Conservation (phyloP, 108 stramenopile species). For the Fistulifera solaris region DNA sequence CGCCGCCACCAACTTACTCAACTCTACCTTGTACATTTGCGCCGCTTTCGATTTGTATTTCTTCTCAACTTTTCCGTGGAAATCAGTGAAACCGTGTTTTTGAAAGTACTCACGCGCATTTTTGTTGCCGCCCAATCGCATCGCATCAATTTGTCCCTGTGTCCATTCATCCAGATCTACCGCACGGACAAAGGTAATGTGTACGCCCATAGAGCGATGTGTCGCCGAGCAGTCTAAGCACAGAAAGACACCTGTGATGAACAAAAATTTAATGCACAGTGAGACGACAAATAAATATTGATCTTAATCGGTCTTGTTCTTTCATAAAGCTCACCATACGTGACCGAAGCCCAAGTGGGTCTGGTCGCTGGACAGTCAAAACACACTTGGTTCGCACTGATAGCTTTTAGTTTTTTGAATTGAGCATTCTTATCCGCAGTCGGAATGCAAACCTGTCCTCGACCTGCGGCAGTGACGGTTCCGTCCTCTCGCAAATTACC, state of each 20-base stretch:
- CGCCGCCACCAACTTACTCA: conserved; percentile 51
- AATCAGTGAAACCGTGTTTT: conserved; percentile 70
- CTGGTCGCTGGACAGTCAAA: conserved; percentile 91
- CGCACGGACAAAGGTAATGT: conserved; percentile 80
- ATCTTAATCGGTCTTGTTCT: background rate
- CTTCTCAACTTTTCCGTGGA: conserved; percentile 78
- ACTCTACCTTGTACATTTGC: conserved; percentile 54
- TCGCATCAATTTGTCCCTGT: conserved; percentile 83
- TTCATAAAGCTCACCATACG: conserved; percentile 43
- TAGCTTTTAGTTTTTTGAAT: conserved; percentile 80
- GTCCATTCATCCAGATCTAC: conserved; percentile 95
- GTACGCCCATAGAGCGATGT: conserved; percentile 86
- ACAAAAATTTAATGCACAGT: background rate
- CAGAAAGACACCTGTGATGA: conserved; percentile 65
- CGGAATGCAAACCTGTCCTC: conserved; percentile 69
- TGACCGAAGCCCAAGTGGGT: conserved; percentile 91
- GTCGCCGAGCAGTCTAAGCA: conserved; percentile 90
- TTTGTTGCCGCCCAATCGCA: conserved; percentile 85
- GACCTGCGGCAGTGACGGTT: conserved; percentile 82
- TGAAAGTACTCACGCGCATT: conserved; percentile 75
- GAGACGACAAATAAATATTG: background rate
- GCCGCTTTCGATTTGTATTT: conserved; percentile 84
- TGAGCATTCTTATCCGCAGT: conserved; percentile 71
- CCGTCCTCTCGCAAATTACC: conserved; percentile 81
- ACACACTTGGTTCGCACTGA: conserved; percentile 69